Evolutionary conservation across 2,329 filamentous ascomycete species (phyloP).

Genomic region (Lachnum nothofagi): DNA sequence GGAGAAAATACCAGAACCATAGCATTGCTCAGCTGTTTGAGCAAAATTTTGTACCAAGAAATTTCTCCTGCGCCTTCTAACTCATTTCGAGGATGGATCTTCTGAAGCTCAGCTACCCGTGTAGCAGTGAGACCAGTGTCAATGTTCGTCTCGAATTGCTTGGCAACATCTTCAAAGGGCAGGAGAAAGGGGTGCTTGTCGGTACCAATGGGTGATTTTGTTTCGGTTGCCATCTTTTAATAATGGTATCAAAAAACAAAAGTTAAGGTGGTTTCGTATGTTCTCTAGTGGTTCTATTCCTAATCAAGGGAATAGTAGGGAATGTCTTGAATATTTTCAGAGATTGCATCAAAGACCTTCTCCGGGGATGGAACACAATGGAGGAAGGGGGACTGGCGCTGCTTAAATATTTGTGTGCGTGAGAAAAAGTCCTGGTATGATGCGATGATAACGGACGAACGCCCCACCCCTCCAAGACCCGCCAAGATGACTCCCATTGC

Average conservation of each 20-base stretch:
- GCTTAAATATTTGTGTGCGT: slow-evolving; percentile 9
- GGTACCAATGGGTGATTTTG: slow-evolving; percentile 7
- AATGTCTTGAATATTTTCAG: slow-evolving; percentile 18
- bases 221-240: slow-evolving; percentile 20
- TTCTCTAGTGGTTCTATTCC: slow-evolving; percentile 23
- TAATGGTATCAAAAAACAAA: neutral
- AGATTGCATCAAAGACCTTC: slow-evolving; percentile 5
- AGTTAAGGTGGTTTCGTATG: no score
- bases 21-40: slow-evolving; percentile 70
- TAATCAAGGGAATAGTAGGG: slow-evolving; percentile 32
- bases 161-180: slow-evolving; percentile 55
- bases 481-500: slow-evolving; percentile 11
- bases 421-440: neutral
- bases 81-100: slow-evolving; percentile 62
- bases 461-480: slow-evolving; percentile 2
- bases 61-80: slow-evolving; percentile 64
- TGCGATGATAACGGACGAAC: slow-evolving; percentile 3
- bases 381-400: slow-evolving; percentile 1
- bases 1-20: slow-evolving; percentile 61
- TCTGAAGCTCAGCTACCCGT: slow-evolving; percentile 54
- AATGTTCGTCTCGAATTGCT: slow-evolving; percentile 56
- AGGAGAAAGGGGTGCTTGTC: slow-evolving; percentile 56
- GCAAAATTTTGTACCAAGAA: slow-evolving; percentile 65
- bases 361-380: neutral
- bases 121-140: slow-evolving; percentile 61